Evolutionary conservation across 164 flowering plant genomes (phyloP).

Genomic region (Magnolia officinalis): DNA sequence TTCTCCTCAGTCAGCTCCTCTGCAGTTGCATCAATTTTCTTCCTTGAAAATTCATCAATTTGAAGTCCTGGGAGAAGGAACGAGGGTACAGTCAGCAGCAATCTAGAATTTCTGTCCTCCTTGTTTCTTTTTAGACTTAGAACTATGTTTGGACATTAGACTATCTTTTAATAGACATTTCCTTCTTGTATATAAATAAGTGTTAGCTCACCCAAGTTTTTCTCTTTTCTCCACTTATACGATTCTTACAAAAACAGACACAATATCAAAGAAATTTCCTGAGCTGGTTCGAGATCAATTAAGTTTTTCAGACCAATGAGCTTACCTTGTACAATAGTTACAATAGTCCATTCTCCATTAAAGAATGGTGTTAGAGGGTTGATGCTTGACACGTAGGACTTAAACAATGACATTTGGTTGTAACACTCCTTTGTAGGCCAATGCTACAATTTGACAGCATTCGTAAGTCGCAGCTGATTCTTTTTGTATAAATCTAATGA

Average conservation of each 20-base stretch:
- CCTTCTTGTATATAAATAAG: no score
- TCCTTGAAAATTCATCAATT: conserved; percentile 84
- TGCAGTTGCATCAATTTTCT: conserved; percentile 85
- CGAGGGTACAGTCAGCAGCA: neutral
- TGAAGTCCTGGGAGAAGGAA: conserved; percentile 49
- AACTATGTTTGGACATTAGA: neutral
- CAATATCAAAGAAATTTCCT: neutral
- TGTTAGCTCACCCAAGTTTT: no score
- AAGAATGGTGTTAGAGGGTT: conserved; percentile 90
- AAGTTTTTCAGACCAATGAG: neutral
- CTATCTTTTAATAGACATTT: no score
- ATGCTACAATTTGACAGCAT: conserved; percentile 78
- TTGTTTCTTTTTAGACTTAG: neutral
- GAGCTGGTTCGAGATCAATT: neutral
- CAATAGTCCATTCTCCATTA: conserved; percentile 92
- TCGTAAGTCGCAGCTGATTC: conserved; percentile 44
- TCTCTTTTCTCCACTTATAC: no score
- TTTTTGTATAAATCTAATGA: no score
- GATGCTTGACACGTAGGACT: conserved; percentile 89
- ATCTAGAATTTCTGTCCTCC: neutral
- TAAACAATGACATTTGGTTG: conserved; percentile 73
- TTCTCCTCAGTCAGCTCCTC: conserved; percentile 88
- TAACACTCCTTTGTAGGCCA: conserved; percentile 78
- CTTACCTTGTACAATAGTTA: conserved; percentile 84
- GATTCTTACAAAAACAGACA: no score